phyloP scores from a whole-genome alignment of 495 filamentous ascomycete genomes.

The Podospora appendiculata region DNA sequence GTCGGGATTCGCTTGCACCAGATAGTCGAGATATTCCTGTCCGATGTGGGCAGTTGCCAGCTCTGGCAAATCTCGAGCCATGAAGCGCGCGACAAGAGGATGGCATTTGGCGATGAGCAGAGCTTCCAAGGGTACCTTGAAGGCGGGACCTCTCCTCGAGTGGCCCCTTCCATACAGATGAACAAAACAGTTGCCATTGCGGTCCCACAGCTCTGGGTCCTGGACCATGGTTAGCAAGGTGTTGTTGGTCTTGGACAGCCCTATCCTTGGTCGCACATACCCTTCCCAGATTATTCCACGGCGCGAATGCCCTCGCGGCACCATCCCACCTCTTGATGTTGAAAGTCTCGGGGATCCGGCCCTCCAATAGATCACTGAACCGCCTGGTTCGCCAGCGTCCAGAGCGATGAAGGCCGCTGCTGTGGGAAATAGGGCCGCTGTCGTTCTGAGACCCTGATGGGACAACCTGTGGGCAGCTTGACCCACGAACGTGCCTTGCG shows the following conservation, averaged over 20 bases:
- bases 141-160: conserved; percentile 52
- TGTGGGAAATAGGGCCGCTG: not conserved
- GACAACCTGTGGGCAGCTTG: not conserved
- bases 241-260: not conserved
- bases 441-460: not conserved
- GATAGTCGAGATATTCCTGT: conserved; percentile 7
- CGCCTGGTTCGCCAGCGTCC: conserved; percentile 16
- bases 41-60: conserved; percentile 6
- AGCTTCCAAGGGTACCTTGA: conserved; percentile 45
- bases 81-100: conserved; percentile 45
- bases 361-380: conserved; percentile 11
- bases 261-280: conserved; percentile 23
- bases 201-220: conserved; percentile 59
- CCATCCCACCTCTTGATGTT: conserved; percentile 50
- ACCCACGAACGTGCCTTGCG: no score
- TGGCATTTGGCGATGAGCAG: conserved; percentile 43
- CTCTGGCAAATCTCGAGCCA: conserved; percentile 20
- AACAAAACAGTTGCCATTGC: conserved; percentile 54
- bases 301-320: conserved; percentile 31
- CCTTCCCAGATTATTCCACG: conserved; percentile 47
- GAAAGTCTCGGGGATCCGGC: conserved; percentile 8
- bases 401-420: not conserved
- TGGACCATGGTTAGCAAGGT: conserved; percentile 9
- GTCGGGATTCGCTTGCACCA: conserved; percentile 11
- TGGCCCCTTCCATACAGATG: conserved; percentile 53